Base-by-base conservation (phyloP, 257 asterid genomes). In the Lycium ferocissimum region DNA sequence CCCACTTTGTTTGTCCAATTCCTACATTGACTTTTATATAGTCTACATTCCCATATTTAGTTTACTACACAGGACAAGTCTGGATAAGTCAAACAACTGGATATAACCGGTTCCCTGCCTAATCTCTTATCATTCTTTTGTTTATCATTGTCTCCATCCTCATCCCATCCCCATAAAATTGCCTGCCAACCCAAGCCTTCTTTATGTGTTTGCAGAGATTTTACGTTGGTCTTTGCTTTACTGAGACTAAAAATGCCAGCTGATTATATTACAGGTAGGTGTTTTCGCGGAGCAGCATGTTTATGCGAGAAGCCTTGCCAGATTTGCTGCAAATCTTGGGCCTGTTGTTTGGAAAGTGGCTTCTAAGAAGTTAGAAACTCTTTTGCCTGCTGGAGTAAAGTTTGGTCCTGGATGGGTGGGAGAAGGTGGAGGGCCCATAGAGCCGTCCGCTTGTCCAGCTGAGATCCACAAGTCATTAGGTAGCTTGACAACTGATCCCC, bases 361-460 rank as follows among this genome's bases (percentile, higher is more conserved):
- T 47, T 91, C 94, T 1, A 89, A 84, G 89, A 97, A 85, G 84
- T 88, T 97, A 18, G 93, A 91, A 83, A 57, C 58, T 14, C 87
- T 84, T 45, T 85, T 95, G 73, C 98, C 99, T 33, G 79, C 91
- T 0, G 97, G 98, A 14, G 88, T 90, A 38, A 87, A 89, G 69
- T 97, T 92, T 35, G 98, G 99, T 12, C 98, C 97, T 1, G 99
- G 99, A 20, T 97, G 99, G 99, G 97, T 94, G 53, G 95, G 95
- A 51, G 98, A 96, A 37, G 84, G 83, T 5, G 95, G 75, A n/a
- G 76, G 85, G n/a, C 67, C 91, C 12, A 83, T 90, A 26, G 92
- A 88, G 40, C 86, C 88, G 9, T 82, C 67, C n/a, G 58, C 93
- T 20, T 82, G 85, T 83, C 72, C 93, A 71, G 76, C 87, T 3